Evolutionary conservation across 495 filamentous ascomycete genomes (phyloP).

Genomic region (Chaetomidium leptoderma): DNA sequence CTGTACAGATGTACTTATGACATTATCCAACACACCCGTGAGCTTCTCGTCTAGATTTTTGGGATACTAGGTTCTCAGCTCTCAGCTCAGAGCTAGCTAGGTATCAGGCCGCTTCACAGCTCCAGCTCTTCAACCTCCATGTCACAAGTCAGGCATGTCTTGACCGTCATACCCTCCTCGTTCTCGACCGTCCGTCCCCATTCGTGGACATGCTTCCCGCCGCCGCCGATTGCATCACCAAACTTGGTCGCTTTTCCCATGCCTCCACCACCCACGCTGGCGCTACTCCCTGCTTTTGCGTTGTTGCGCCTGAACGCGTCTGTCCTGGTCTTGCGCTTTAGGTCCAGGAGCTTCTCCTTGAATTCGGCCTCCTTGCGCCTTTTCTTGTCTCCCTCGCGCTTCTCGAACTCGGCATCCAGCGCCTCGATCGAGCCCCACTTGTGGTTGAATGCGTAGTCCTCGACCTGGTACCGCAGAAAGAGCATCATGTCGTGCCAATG

Average conservation of each 20-base stretch:
- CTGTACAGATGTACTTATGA: no score
- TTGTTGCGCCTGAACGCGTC: conserved; percentile 71
- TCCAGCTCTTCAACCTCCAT: conserved; percentile 98
- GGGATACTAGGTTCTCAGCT: no score
- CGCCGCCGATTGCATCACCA: conserved; percentile 65
- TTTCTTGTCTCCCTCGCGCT: conserved; percentile 76
- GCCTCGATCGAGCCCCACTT: conserved; percentile 84
- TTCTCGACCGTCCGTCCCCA: conserved; percentile 82
- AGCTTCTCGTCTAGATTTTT: no score
- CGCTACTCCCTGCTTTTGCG: conserved; percentile 39
- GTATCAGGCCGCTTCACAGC: conserved; percentile 55
- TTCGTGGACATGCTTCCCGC: conserved; percentile 80
- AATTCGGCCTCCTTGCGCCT: conserved; percentile 87
- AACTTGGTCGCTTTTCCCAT: conserved; percentile 59
- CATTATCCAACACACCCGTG: no score
- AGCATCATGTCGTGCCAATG: conserved; percentile 99
- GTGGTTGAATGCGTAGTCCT: conserved; percentile 77
- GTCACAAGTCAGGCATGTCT: conserved; percentile 82
- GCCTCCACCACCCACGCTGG: conserved; percentile 17
- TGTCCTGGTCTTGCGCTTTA: conserved; percentile 90
- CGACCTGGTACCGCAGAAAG: conserved; percentile 87
- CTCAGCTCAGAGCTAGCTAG: neutral
- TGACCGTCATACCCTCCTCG: conserved; percentile 72
- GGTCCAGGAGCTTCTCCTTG: conserved; percentile 74
- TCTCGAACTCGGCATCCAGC: conserved; percentile 85